Conservation (phyloP, 1,139 yeast species). For the Saccharomyces hybrid region DNA sequence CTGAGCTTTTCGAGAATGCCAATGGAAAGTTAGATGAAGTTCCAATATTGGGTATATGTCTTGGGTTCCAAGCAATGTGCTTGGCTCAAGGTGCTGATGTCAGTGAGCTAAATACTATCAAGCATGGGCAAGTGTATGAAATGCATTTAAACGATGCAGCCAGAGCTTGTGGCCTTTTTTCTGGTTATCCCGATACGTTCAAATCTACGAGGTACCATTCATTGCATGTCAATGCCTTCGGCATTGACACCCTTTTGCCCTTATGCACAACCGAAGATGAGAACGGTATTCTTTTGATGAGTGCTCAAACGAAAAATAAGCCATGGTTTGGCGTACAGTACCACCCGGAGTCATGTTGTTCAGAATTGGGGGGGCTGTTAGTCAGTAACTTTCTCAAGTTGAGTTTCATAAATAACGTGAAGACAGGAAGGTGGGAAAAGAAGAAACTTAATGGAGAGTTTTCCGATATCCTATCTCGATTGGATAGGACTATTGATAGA, state of each 20-base stretch:
- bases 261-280: constrained; percentile 47
- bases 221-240: constrained; percentile 43
- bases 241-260: constrained; percentile 36
- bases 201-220: constrained; percentile 88
- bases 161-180: constrained; percentile 34
- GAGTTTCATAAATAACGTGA: constrained; percentile 39
- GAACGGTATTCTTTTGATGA: constrained; percentile 55
- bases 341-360: constrained; percentile 94
- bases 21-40: constrained; percentile 24
- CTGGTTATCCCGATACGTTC: constrained; percentile 37
- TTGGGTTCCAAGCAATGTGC: constrained; percentile 86
- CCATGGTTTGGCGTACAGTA: constrained; percentile 95
- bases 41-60: constrained; percentile 85
- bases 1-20: constrained; percentile 28
- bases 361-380: constrained; percentile 54
- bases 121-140: constrained; percentile 79
- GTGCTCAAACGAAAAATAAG: constrained; percentile 48
- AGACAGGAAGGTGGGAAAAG: constrained; percentile 15
- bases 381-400: constrained; percentile 54
- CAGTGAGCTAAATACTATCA: constrained; percentile 46
- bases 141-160: constrained; percentile 34
- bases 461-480: neutral
- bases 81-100: constrained; percentile 55
- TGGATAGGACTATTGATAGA: constrained; percentile 18
- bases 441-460: constrained; percentile 1